phyloP scores from a whole-genome alignment of 345 rosid species.

The Eucalyptus marginata region DNA sequence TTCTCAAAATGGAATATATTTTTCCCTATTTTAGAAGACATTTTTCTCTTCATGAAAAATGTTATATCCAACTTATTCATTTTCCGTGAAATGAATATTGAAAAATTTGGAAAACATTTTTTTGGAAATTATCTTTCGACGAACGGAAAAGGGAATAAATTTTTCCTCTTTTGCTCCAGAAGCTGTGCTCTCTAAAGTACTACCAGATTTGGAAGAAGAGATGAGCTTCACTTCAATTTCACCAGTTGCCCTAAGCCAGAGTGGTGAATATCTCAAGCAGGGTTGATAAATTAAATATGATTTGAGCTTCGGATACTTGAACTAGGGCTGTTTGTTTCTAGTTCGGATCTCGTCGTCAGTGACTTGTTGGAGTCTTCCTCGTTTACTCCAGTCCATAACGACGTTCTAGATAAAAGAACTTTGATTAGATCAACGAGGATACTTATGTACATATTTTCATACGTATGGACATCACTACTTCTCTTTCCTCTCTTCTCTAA shows the following conservation, averaged over 20 bases:
- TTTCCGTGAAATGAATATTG: too few species aligned
- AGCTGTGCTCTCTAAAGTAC: too few species aligned
- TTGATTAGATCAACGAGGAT: not conserved
- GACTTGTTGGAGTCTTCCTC: not conserved
- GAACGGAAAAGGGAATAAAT: too few species aligned
- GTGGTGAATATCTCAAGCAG: not conserved
- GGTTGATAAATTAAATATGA: not conserved
- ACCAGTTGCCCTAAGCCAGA: too few species aligned
- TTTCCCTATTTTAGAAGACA: too few species aligned
- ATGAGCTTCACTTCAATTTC: too few species aligned
- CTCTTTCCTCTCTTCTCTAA: not conserved
- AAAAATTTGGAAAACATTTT: fast-evolving
- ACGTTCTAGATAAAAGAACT: not conserved
- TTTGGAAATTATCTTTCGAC: too few species aligned
- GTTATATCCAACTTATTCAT: too few species aligned
- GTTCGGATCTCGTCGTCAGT: not conserved
- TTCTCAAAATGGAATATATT: too few species aligned
- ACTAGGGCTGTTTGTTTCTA: not conserved
- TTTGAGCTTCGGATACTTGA: not conserved
- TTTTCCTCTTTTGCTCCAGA: too few species aligned
- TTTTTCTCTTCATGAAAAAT: too few species aligned
- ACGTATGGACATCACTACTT: not conserved
- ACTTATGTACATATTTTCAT: not conserved
- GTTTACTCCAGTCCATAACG: not conserved
- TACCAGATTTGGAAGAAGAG: too few species aligned